Evolutionary conservation across 176 grass and related monocot genomes (phyloP).

Genomic region (Tillandsia leiboldiana): DNA sequence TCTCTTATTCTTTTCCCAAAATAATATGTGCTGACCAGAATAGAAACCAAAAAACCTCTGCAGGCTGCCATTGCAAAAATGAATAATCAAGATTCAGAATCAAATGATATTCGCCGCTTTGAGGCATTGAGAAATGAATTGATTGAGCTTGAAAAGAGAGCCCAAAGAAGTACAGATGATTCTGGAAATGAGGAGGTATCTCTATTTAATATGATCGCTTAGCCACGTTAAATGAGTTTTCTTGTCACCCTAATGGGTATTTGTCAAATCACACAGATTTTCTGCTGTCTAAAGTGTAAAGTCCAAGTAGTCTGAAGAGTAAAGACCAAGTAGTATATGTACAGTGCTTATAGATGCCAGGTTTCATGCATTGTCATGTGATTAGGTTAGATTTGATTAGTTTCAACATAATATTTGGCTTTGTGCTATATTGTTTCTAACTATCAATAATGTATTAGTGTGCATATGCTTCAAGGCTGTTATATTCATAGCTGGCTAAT

Average conservation of each 20-base stretch:
- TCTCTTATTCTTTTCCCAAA: too few species aligned
- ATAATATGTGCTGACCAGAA: neutral
- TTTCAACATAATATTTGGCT: too few species aligned
- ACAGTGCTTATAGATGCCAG: too few species aligned
- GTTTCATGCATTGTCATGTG: too few species aligned
- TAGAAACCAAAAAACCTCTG: neutral
- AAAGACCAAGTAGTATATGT: too few species aligned
- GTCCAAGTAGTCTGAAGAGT: too few species aligned
- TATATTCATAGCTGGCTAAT: too few species aligned
- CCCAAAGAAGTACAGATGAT: slow-evolving; percentile 66
- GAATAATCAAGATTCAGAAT: slow-evolving; percentile 40
- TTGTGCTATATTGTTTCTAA: too few species aligned
- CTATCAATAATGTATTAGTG: too few species aligned
- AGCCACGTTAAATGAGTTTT: neutral
- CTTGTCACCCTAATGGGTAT: neutral
- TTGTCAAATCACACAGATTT: neutral
- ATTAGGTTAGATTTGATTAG: too few species aligned
- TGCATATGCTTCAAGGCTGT: too few species aligned
- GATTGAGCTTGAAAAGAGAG: slow-evolving; percentile 87
- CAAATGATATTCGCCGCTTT: slow-evolving; percentile 67
- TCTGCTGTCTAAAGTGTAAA: too few species aligned
- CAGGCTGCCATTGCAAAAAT: slow-evolving; percentile 34
- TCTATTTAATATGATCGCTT: slow-evolving; percentile 16
- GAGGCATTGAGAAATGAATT: slow-evolving; percentile 62
- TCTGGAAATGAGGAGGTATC: slow-evolving; percentile 57